phyloP scores from a whole-genome alignment of 495 filamentous ascomycete genomes.

The Paragyromitra xinjiangensis region DNA sequence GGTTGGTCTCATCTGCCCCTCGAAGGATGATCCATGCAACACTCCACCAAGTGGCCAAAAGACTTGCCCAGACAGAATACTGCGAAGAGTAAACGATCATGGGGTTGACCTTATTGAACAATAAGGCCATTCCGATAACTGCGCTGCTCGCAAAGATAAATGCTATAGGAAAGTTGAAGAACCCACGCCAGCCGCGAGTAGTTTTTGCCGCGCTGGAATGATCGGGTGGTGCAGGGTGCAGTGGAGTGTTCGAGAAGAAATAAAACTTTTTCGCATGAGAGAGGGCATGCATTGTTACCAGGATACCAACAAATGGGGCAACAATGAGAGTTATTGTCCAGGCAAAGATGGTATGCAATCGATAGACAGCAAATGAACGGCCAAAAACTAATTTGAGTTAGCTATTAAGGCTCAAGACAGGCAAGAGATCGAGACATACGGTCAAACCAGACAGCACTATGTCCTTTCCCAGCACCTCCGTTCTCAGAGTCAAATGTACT shows the following conservation, averaged over 20 bases:
- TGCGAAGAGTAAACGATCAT: slow-evolving; percentile 84
- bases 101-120: slow-evolving; percentile 84
- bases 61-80: slow-evolving; percentile 87
- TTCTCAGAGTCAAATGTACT: slow-evolving; percentile 70
- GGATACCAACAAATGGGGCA: slow-evolving; percentile 74
- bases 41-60: slow-evolving; percentile 81
- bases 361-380: slow-evolving; percentile 77
- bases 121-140: slow-evolving; percentile 75
- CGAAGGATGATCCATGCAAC: slow-evolving; percentile 84
- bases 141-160: slow-evolving; percentile 73
- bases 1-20: slow-evolving; percentile 81
- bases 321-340: slow-evolving; percentile 84
- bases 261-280: slow-evolving; percentile 78
- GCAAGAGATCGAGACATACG: slow-evolving; percentile 36
- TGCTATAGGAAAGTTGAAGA: slow-evolving; percentile 84
- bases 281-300: slow-evolving; percentile 73
- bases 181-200: slow-evolving; percentile 78
- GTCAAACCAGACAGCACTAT: slow-evolving; percentile 90
- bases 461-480: slow-evolving; percentile 70
- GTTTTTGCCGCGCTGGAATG: slow-evolving; percentile 69
- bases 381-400: slow-evolving; percentile 69
- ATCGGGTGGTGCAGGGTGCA: slow-evolving; percentile 67
- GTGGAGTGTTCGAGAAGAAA: slow-evolving; percentile 72
- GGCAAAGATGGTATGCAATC: slow-evolving; percentile 82
- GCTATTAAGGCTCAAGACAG: neutral